Evolutionary conservation across 2,329 filamentous ascomycete species (phyloP).

Genomic region (Ophiostoma australiae): DNA sequence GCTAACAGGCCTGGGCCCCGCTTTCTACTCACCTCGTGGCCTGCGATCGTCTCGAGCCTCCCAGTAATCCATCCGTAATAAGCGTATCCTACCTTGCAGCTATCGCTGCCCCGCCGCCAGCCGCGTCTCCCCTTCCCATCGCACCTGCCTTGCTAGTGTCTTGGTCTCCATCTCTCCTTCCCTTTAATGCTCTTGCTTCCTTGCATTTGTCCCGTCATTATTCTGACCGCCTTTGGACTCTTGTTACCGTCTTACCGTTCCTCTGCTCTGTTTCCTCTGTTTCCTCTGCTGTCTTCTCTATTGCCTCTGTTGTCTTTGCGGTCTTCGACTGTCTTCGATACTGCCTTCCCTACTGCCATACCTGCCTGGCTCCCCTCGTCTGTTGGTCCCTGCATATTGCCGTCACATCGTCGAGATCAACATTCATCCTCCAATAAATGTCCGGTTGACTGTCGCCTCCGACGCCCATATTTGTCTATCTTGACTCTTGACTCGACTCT

Average conservation of each 20-base stretch:
- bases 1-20: background rate
- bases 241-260: background rate
- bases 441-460: conserved; percentile 12
- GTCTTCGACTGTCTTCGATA: no score
- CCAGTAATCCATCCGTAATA: background rate
- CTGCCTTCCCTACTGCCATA: background rate
- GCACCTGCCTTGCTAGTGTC: background rate
- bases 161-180: background rate
- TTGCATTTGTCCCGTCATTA: background rate
- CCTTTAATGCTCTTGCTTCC: background rate
- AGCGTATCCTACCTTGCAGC: background rate
- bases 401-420: conserved; percentile 1
- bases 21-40: conserved; percentile 3
- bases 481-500: background rate
- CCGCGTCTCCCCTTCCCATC: background rate
- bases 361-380: background rate
- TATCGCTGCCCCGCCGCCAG: conserved; percentile 3
- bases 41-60: background rate
- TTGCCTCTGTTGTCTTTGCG: background rate
- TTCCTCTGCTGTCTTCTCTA: background rate
- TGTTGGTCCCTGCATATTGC: conserved; percentile 6
- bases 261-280: background rate
- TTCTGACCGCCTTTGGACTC: conserved; percentile 4
- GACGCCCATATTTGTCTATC: background rate
- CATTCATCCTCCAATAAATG: background rate